Evolutionary conservation across 2,329 filamentous ascomycete genomes (phyloP).

Genomic region (Chlorencoelia australis): DNA sequence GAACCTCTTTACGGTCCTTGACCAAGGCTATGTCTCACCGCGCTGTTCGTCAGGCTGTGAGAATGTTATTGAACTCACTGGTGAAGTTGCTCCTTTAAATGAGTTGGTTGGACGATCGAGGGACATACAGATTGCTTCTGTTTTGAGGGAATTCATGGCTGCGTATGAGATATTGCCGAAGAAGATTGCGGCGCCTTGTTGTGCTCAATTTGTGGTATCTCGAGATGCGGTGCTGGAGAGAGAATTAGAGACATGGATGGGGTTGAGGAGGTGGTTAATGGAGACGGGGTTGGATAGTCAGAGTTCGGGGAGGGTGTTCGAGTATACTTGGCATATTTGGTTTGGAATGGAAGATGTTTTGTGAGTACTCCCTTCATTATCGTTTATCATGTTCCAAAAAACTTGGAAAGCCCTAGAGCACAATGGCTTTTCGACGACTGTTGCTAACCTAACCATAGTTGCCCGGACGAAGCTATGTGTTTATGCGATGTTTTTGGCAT

Average conservation of each 20-base stretch:
- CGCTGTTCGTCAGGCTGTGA: constrained; percentile 39
- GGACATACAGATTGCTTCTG: constrained; percentile 34
- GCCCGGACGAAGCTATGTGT: neutral
- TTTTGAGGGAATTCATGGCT: constrained; percentile 33
- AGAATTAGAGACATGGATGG: constrained; percentile 41
- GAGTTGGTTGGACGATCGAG: constrained; percentile 32
- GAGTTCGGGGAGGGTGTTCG: constrained; percentile 47
- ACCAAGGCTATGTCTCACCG: constrained; percentile 45
- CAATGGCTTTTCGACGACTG: too few species aligned
- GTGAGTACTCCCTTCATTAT: constrained; percentile 8
- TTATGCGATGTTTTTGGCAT: neutral
- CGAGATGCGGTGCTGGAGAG: constrained; percentile 38
- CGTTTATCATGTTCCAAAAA: too few species aligned
- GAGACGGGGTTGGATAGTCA: constrained; percentile 42
- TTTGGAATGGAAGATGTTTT: constrained; percentile 44
- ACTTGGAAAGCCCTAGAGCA: too few species aligned
- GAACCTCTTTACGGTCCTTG: constrained; percentile 30
- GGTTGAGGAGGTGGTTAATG: constrained; percentile 47
- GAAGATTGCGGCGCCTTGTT: constrained; percentile 45
- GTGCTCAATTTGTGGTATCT: constrained; percentile 53
- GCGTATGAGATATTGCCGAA: constrained; percentile 32
- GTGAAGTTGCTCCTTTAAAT: constrained; percentile 42
- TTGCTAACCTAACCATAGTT: neutral
- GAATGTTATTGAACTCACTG: constrained; percentile 35
- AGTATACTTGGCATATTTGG: constrained; percentile 57